Base-by-base conservation (phyloP, 2,329 filamentous ascomycete species). In the Bertia moriformis region DNA sequence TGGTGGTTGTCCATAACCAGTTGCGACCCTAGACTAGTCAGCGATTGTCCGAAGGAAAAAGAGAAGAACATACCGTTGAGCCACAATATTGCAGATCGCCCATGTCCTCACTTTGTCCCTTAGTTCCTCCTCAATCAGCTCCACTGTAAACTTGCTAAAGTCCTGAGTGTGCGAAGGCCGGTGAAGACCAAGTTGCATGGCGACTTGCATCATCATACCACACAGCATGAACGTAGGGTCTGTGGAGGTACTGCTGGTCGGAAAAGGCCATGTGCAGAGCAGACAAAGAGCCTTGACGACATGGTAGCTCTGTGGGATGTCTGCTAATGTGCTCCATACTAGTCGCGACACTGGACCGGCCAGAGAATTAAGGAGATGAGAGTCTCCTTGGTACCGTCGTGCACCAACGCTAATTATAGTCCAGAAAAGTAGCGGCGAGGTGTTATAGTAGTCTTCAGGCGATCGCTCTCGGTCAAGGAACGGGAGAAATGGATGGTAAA, bases 391-490 rank as follows among this genome's bases (percentile, higher is more conserved):
- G 44, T 71, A 79, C 38, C 74, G 68, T 27, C 77, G 68, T 24
- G 73, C 68, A 10, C 74, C 75, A 29, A 78, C 66, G 27, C 69
- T 68, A 35, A 80, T 62, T 37, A 81, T 73, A 18, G 73, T 73
- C 77, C 77, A 82, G 53, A 79, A 79, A n/a, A 81, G 62, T 4
- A 82, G 57, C n/a, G 70, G 71, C 33, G 71, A 75, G 22, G 67
- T 58, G 13, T 63, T 62, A 45, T 70, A 70, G 51, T 73, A 78
- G 38, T 71, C 65, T 18, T 78, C 69, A 3, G 73, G 66, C 5
- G 62, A 56, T 42, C 63, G 59, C 4, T 64, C 53, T 24, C 62
- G 62, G 43, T 78, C 72, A 30, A 82, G 63, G 44, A 82, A 69
- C 1, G 75, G 74, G 18, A 81, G 58, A 45, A 77, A 80, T 0